These are phyloP conservation scores for Ramularia endophylla DNA, from an alignment of 2,329 filamentous ascomycete genomes.

Conservation along the genomic window DNA sequence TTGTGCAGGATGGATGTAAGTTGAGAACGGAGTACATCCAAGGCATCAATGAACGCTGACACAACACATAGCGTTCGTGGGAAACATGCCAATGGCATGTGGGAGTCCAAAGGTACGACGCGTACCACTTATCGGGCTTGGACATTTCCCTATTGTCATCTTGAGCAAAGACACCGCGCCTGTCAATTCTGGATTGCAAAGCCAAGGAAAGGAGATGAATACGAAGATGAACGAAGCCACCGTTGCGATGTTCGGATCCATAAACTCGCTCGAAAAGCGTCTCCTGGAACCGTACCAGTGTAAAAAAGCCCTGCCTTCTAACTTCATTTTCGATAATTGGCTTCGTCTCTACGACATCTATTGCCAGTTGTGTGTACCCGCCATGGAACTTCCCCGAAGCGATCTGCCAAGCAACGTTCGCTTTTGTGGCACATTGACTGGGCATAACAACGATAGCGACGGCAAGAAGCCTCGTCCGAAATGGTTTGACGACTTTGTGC, in stretches of 20 bases:
- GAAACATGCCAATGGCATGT: conserved; percentile 20
- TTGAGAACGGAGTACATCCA: neutral
- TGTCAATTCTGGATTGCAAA: conserved; percentile 36
- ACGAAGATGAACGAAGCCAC: conserved; percentile 19
- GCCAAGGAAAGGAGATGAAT: conserved; percentile 35
- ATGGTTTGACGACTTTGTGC: conserved; percentile 43
- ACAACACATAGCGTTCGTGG: conserved; percentile 22
- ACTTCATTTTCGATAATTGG: conserved; percentile 21
- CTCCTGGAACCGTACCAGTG: conserved; percentile 7
- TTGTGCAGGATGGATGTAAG: conserved; percentile 3
- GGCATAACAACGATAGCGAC: conserved; percentile 11
- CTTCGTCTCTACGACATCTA: conserved; percentile 23
- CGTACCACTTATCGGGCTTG: conserved; percentile 10
- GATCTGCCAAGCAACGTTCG: conserved; percentile 37
- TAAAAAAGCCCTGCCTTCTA: conserved; percentile 1
- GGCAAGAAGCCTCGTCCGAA: conserved; percentile 31
- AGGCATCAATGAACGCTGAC: neutral
- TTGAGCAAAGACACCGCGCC: conserved; percentile 37
- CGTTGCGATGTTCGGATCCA: conserved; percentile 21
- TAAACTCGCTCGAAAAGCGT: conserved; percentile 19
- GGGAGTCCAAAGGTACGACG: conserved; percentile 4
- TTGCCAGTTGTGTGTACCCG: conserved; percentile 33
- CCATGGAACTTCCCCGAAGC: conserved; percentile 32
- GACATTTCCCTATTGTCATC: conserved; percentile 31
- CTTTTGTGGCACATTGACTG: conserved; percentile 37